Base-by-base conservation (phyloP, 2,329 filamentous ascomycete genomes). In the Hypoxylon rubiginosum region DNA sequence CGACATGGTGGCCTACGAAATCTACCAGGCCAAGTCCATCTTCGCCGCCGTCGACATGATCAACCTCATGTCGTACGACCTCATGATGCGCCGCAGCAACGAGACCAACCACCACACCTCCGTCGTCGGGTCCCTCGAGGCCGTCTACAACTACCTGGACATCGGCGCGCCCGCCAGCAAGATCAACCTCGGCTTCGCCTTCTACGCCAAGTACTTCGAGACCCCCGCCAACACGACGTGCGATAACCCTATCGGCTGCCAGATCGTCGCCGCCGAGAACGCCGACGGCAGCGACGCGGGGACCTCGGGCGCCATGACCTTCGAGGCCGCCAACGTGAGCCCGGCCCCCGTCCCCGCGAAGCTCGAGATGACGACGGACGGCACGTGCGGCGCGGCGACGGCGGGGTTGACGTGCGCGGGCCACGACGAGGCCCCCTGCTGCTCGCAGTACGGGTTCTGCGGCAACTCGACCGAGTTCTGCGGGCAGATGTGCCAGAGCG, bases 11-110 rank as follows among this genome's bases (percentile, higher is more conserved):
- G 90, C 88, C 6, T 92, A 86, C 76, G 91, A 86, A 0, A 67
- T 77, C 2, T 76, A 82, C 3, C 87, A 84, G 11, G 79, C 88
- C 0, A 85, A 88, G 0, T 77, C 82, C 52, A 90, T 92, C 71
- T 83, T 82, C 71, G 72, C 80, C 10, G 80, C 82, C 1, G 83
- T 92, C 11, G 88, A 92, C 73, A 90, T 89, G 72, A 82, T 92
- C 77, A 92, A 92, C 71, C 80, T 89, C 46, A 86, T 92, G 91
- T 84, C 86, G 1, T 92, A 92, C 75, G 90, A 92, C 73, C 78
- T 92, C 60, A 88, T 91, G 83, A 92, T 91, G 78, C 86, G 90
- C 34, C 87, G 90, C 39, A 87, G 91, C 78, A 86, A 77, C 45
- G 73, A 81, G 5, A 91, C 90, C 2, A 82, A 80, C 46, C 90